Percentiles rank a stretch among this genome's conserved stretches.
Evolutionary conservation across 495 filamentous ascomycete species (phyloP).

Genomic region (Hamigera avellanea): DNA sequence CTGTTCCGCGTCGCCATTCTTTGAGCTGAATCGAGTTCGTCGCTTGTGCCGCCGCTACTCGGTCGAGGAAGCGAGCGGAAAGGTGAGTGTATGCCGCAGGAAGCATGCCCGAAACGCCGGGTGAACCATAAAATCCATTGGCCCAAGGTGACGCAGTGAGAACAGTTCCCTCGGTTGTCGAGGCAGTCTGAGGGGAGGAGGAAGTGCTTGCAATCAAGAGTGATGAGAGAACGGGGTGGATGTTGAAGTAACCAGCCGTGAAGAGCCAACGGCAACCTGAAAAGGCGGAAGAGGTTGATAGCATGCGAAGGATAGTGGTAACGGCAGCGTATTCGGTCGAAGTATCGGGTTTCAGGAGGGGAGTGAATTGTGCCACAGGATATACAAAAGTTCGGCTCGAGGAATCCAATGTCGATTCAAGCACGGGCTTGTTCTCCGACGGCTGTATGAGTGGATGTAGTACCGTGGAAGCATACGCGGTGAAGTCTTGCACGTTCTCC

Average conservation of each 20-base stretch:
- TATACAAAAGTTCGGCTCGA: constrained; percentile 64
- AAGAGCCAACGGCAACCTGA: constrained; percentile 75
- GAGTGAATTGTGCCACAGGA: constrained; percentile 71
- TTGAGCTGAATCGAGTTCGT: constrained; percentile 60
- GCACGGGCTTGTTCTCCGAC: constrained; percentile 15
- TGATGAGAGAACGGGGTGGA: constrained; percentile 65
- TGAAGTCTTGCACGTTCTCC: constrained; percentile 52
- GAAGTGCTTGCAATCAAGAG: constrained; percentile 57
- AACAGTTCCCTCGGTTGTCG: constrained; percentile 57
- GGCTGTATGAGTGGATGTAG: constrained; percentile 55
- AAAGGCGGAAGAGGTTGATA: constrained; percentile 46
- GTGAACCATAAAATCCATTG: constrained; percentile 90
- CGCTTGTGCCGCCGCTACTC: constrained; percentile 45
- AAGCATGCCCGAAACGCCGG: constrained; percentile 78
- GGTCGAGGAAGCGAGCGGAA: constrained; percentile 66
- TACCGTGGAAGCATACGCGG: constrained; percentile 50
- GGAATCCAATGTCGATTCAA: constrained; percentile 15
- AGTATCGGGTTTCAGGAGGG: constrained; percentile 62
- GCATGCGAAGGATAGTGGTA: constrained; percentile 53
- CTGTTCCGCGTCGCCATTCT: constrained; percentile 80
- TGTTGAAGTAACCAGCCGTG: constrained; percentile 98
- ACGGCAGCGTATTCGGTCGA: constrained; percentile 85
- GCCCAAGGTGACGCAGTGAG: constrained; percentile 90
- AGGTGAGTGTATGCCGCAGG: constrained; percentile 87
- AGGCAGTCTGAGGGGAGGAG: constrained; percentile 13